Base-by-base conservation (phyloP, 2,329 filamentous ascomycete genomes). In the Venturia carpophila region DNA sequence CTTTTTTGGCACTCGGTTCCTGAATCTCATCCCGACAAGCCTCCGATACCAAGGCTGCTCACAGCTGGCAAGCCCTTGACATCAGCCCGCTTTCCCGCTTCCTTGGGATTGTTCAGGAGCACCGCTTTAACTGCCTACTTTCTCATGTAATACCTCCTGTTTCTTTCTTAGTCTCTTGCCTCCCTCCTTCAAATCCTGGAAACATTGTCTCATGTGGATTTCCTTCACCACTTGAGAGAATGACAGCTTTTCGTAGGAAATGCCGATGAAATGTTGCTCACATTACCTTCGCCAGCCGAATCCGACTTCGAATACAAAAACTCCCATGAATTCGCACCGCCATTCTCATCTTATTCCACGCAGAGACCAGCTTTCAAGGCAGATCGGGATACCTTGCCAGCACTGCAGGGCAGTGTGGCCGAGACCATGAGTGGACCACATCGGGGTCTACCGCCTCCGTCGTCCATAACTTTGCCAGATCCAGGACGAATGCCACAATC, bases 381-480 rank as follows among this genome's bases (percentile, higher is more conserved):
- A 47, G 64, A 62, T 52, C 64, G 42, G 30, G 64, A 65, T 21
- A 49, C 39, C 63, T 64, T 64, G n/a, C 52, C 63, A 37, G n/a
- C 63, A 17, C 27, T 64, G 49, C 52, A 37, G 49, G 63, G 43
- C 37, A 39, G 61, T 52, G 63, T 58, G 27, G 34, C 47, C n/a
- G 63, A 64, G 52, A 64, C 69, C 63, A 82, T 82, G 80, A 76
- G 79, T 68, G 80, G 78, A 64, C 77, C 79, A 70, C 81, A 83
- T 73, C 77, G 81, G 71, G 81, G 81, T 62, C 73, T 83, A 58
- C 81, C 81, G 73, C 81, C 79, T 68, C 81, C 80, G 39, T 78
- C 79, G 68, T 79, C 79, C 65, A 82, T 83, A 79, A 77, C 79
- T 63, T 73, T 82, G 68, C 78, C 79, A 66, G 79, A 81, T 71